A percentile compares a stretch with the other conserved stretches of the same genome.
Evolutionary conservation across 148 eudicot genomes (phyloP).

Genomic region (Spergularia marina): DNA sequence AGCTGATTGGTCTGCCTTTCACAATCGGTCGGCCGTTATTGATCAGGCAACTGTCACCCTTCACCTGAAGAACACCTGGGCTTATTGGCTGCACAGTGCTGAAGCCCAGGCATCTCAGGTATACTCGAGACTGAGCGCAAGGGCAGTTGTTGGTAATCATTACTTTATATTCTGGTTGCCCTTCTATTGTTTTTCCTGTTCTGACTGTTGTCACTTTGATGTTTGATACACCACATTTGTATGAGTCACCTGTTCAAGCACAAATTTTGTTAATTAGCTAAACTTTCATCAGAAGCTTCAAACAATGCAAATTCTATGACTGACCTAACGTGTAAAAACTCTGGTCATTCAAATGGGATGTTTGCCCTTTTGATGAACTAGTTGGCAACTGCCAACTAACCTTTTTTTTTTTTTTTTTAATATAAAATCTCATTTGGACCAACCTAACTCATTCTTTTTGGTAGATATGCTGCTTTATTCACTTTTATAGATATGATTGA

Average conservation of each 20-base stretch:
- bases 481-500: too few relatives aligned
- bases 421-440: too few relatives aligned
- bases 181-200: slow-evolving; percentile 34
- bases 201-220: slow-evolving; percentile 39
- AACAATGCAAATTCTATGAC: neutral
- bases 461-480: too few relatives aligned
- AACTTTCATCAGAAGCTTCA: neutral
- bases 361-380: too few relatives aligned
- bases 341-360: too few relatives aligned
- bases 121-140: slow-evolving; percentile 32
- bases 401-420: too few relatives aligned
- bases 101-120: slow-evolving; percentile 35
- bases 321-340: neutral
- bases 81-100: slow-evolving; percentile 32
- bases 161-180: slow-evolving; percentile 33
- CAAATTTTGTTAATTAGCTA: neutral
- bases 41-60: slow-evolving; percentile 34
- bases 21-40: slow-evolving; percentile 33
- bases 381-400: too few relatives aligned
- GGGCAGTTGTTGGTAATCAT: slow-evolving; percentile 30
- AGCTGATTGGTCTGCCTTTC: slow-evolving; percentile 28
- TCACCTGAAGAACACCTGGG: slow-evolving; percentile 21
- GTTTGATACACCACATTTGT: slow-evolving; percentile 28
- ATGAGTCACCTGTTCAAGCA: slow-evolving; percentile 19
- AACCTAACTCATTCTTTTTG: too few relatives aligned